Evolutionary conservation across 192 early-diverging fungal genomes (phyloP), one percentile per base, ranked within the genome.

Genomic region (Gonapodya sp.): DNA sequence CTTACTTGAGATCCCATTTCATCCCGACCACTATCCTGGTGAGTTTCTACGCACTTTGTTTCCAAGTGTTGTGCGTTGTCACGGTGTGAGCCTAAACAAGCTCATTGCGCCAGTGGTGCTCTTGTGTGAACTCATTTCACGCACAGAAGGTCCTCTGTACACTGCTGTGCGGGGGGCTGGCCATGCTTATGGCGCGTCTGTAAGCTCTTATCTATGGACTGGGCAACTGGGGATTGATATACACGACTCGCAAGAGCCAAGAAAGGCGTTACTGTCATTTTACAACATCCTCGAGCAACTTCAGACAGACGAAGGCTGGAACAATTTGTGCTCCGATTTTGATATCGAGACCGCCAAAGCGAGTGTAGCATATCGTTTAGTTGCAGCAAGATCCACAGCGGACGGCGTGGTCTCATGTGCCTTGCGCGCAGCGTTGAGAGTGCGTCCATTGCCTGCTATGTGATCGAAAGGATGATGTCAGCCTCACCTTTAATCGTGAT

Each of bases 131-230:
- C 82, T 95, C 14, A 83, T 96, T 1, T 89, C 91, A 2, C 87
- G 92, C 32, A 85, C 87, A 0, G 94, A 95, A 73, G 95, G 95
- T 0, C 93, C 93, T 0, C 84, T 96, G 1, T 94, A 91, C 85
- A 92, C 87, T 2, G 90, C 91, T 0, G 89, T 95, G 32, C 89
- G 95, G 36, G 94, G 94, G 18, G 86, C 86, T 34, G 92, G 93
- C 31, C 94, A 89, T 79, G 93, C 95, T 0, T 96, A 96, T 82
- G 93, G 89, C 80, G 89, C 90, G 14, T 87, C 86, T 0, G 80
- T 96, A 31, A 78, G 81, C 33, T 82, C 89, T 18, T 82, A 84
- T n/a, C 31, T 86, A 34, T 93, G 93, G 93, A 80, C 88, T 0
- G 88, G 88, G 16, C 85, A 87, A 78, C 81, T 94, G 1, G 35